These are phyloP conservation scores for Amphirosellinia nigrospora DNA, from an alignment of 495 filamentous ascomycete genomes.

Conservation along the genomic window DNA sequence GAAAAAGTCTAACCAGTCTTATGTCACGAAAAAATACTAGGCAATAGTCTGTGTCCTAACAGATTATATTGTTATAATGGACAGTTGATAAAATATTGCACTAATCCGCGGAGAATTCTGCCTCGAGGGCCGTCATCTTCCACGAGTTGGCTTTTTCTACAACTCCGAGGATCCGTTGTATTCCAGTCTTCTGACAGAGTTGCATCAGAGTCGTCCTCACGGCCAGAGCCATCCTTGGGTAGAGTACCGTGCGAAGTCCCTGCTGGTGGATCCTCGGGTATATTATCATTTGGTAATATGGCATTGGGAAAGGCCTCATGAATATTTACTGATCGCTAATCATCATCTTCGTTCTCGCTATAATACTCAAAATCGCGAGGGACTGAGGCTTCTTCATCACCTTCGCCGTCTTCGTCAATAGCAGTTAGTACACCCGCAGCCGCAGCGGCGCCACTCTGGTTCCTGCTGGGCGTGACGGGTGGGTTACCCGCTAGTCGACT, in stretches of 20 bases:
- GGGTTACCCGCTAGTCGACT: conserved; percentile 34
- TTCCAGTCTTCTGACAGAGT: not conserved
- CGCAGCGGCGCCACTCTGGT: conserved; percentile 65
- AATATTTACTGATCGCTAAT: conserved; percentile 40
- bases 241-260: not conserved
- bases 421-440: conserved; percentile 82
- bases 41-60: not conserved
- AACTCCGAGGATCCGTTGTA: not conserved
- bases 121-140: not conserved
- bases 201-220: not conserved
- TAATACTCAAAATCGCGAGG: conserved; percentile 88
- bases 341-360: conserved; percentile 72
- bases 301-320: too few relatives aligned
- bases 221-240: not conserved
- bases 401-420: conserved; percentile 85
- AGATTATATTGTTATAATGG: not conserved
- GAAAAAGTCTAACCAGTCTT: not conserved
- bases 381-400: conserved; percentile 77
- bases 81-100: not conserved
- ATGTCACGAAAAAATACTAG: not conserved
- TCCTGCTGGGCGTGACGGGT: conserved; percentile 34
- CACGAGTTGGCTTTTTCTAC: conserved; percentile 18
- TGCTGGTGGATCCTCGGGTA: not conserved
- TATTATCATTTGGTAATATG: too few relatives aligned
- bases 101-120: not conserved